Evolutionary conservation across 805 yeast genomes (phyloP).

Genomic region (Suhomyces prunicola): DNA sequence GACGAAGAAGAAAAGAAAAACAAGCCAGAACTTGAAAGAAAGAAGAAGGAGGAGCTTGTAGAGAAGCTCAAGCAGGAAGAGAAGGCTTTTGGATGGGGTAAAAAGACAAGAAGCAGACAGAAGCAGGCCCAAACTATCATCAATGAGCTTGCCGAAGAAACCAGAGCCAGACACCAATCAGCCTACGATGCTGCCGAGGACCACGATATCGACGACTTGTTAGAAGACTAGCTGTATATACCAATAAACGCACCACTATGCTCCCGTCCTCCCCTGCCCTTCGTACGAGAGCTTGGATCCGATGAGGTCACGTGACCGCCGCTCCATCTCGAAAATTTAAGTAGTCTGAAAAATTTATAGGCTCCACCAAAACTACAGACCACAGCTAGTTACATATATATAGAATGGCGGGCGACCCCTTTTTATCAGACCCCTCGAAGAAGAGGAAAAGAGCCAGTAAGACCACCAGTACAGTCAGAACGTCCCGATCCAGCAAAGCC

Average conservation of each 20-base stretch:
- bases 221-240: conserved; percentile 46
- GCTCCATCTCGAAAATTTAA: conserved; percentile 5
- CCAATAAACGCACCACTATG: not conserved
- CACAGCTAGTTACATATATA: not conserved
- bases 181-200: conserved; percentile 53
- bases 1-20: conserved; percentile 44
- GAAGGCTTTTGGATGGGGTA: conserved; percentile 74
- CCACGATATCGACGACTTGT: conserved; percentile 64
- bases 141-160: conserved; percentile 41
- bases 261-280: not conserved
- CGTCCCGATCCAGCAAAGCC: conserved; percentile 11
- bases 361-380: not conserved
- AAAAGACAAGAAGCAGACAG: conserved; percentile 60
- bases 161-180: conserved; percentile 43
- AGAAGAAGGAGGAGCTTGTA: conserved; percentile 32
- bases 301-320: conserved; percentile 2
- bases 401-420: conserved; percentile 56
- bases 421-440: conserved; percentile 58
- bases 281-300: not conserved
- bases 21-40: conserved; percentile 33
- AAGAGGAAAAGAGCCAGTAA: conserved; percentile 43
- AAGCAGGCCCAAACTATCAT: conserved; percentile 53
- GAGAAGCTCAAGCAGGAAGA: conserved; percentile 36
- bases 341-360: conserved; percentile 7
- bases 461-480: conserved; percentile 17